Conservation (phyloP, 179 eudicot species). For the Beta lomatogona region DNA sequence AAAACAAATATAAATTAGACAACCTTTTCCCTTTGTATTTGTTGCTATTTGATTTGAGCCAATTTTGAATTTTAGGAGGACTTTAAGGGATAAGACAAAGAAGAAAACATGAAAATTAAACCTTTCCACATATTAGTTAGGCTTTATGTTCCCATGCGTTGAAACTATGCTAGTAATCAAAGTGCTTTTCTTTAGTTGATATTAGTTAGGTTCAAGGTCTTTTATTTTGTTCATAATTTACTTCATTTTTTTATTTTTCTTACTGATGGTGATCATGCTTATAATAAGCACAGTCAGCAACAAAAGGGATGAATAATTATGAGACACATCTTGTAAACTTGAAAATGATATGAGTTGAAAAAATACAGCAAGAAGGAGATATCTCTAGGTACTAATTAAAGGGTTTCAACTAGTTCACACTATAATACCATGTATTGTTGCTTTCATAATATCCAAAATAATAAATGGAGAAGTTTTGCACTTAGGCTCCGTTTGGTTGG, state of each 20-base stretch:
- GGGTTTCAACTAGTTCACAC: slow-evolving; percentile 4
- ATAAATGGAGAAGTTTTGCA: not conserved
- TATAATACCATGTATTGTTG: slow-evolving; percentile 9
- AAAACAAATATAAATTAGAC: not conserved
- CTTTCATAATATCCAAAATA: not conserved
- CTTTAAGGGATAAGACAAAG: not conserved
- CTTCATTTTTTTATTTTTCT: not conserved
- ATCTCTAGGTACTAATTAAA: slow-evolving; percentile 21
- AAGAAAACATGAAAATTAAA: not conserved
- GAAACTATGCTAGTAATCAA: slow-evolving; percentile 1
- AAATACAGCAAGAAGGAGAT: not conserved
- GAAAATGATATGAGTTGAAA: slow-evolving; percentile 3
- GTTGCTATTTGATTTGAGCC: not conserved
- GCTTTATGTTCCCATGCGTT: slow-evolving; percentile 1
- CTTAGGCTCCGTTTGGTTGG: not conserved
- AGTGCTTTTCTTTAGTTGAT: not conserved
- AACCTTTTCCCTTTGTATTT: not conserved
- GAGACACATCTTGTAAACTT: not conserved
- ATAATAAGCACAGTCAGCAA: not conserved
- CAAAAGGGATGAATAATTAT: not conserved
- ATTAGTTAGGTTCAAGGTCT: not conserved
- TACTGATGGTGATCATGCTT: not conserved
- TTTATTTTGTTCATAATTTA: not conserved
- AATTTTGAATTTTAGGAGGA: not conserved
- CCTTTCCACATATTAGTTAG: slow-evolving; percentile 16